These are phyloP conservation scores for Penicillium sp. DNA, from an alignment of 2,329 filamentous ascomycete species.

Conservation along the genomic window DNA sequence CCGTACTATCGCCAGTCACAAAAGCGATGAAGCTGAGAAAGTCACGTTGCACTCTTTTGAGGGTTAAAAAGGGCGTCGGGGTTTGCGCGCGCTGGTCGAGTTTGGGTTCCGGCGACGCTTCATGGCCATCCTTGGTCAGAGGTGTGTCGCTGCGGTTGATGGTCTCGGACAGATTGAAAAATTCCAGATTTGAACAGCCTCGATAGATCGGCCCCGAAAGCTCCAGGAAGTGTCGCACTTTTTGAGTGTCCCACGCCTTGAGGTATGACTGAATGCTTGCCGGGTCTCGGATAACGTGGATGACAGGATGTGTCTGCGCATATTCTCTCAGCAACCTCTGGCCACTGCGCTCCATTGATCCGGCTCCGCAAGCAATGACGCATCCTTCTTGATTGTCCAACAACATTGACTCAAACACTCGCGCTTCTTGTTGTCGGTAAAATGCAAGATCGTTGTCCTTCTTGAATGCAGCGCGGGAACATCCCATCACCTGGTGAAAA, in stretches of 20 bases:
- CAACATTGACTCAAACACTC: slow-evolving; percentile 63
- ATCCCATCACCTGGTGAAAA: slow-evolving; percentile 66
- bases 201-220: slow-evolving; percentile 56
- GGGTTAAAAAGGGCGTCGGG: slow-evolving; percentile 62
- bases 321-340: slow-evolving; percentile 64
- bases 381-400: slow-evolving; percentile 60
- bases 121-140: slow-evolving; percentile 21
- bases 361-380: slow-evolving; percentile 71
- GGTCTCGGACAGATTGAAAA: slow-evolving; percentile 70
- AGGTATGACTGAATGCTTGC: slow-evolving; percentile 66
- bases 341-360: slow-evolving; percentile 66
- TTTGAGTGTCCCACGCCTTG: slow-evolving; percentile 56
- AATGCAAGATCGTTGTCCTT: slow-evolving; percentile 62
- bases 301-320: slow-evolving; percentile 65
- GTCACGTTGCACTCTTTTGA: slow-evolving; percentile 69
- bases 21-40: slow-evolving; percentile 69
- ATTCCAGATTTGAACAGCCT: slow-evolving; percentile 71
- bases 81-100: slow-evolving; percentile 42
- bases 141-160: slow-evolving; percentile 27
- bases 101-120: slow-evolving; percentile 31
- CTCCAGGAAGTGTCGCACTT: slow-evolving; percentile 61
- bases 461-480: slow-evolving; percentile 64
- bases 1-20: slow-evolving; percentile 47
- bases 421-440: slow-evolving; percentile 65
- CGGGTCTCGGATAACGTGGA: slow-evolving; percentile 68